Base-by-base conservation (phyloP, 257 asterid genomes). In the Nyctanthes arbortristis region DNA sequence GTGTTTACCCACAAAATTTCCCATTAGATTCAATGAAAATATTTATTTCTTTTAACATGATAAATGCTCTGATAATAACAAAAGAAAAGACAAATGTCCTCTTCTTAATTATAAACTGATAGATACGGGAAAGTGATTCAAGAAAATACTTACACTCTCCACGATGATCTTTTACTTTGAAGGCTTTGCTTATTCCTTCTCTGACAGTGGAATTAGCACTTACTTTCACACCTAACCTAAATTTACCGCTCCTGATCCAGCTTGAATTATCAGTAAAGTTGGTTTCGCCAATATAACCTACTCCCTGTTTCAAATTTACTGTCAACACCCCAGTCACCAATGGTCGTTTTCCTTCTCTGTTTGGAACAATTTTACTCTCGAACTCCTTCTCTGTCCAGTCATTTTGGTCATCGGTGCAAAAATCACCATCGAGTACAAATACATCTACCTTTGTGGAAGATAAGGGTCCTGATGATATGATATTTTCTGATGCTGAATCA, bases 131-230 rank as follows among this genome's bases (percentile, higher is more conserved):
- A 52, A 57, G 34, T 4, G 52, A 52, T 29, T 40, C 3, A 9
- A 18, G 47, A 65, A 71, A 27, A 67, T 49, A 84, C 95, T 81
- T 81, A 92, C 98, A 74, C 73, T 88, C 96, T 49, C 98, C 98
- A 0, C 98, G 91, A 4, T 92, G 97, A 78, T 92, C 98, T 77
- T 87, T 88, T n/a, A 92, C 97, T 69, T 76, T 84, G 74, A 93
- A 89, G 24, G 93, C 77, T 45, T 78, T 86, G 78, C 93, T 89
- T 49, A 86, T 73, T 37, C 89, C 99, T 79, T 93, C 99, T 76
- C 91, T 85, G 4, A 93, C 71, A 62, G 73, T 74, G 32, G 82
- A 68, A 57, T 14, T 24, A 29, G 40, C n/a, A 33, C 47, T 74
- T 32, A 73, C 73, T 74, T 74, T 82, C 28, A 80, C 85, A 2